Base-by-base conservation (phyloP, 352 stramenopile genomes). In the Pythium biforme region DNA sequence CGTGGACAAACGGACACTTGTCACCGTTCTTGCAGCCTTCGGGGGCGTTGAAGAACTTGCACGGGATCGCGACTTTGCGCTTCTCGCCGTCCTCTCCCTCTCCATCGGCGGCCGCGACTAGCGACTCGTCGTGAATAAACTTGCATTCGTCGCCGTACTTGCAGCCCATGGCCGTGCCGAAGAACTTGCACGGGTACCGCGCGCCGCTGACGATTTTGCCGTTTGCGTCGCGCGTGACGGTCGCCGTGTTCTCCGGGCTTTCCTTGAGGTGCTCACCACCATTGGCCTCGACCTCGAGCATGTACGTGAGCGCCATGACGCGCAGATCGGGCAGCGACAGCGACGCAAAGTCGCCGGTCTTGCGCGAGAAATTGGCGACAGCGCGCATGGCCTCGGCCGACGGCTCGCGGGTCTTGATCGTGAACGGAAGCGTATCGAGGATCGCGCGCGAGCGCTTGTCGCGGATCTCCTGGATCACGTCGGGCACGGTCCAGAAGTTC, bases 301-400 rank as follows among this genome's bases (percentile, higher is more conserved):
- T 90, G 67, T 94, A 96, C 27, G 83, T 83, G 67, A 96, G 66
- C 59, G 87, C 86, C 86, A 96, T 93, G 67, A 96, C 81, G 56
- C 86, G 84, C 72, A 95, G 58, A 75, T 96, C 87, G 46, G 84
- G 89, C 27, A 93, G 83, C 61, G 86, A 95, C 14, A 96, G 75
- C 69, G 83, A 88, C 14, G 79, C 72, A 66, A 94, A 95, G 68
- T 96, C 87, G 45, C 87, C 87, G 17, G 87, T 96, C 68, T 92
- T 92, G 59, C 84, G 83, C 12, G 87, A 82, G 55, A 96, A 96
- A 41, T 86, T 83, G 29, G 89, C 74, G 27, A 96, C 83, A 0
- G 86, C 86, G 23, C 75, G 82, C 74, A 95, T 84, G 52, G 86
- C 81, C 22, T 92, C 83, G 10, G 77, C 72, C 41, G 87, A 95